phyloP scores from a whole-genome alignment of 2,329 filamentous ascomycete genomes.

The Lasiodiplodia theobromae region DNA sequence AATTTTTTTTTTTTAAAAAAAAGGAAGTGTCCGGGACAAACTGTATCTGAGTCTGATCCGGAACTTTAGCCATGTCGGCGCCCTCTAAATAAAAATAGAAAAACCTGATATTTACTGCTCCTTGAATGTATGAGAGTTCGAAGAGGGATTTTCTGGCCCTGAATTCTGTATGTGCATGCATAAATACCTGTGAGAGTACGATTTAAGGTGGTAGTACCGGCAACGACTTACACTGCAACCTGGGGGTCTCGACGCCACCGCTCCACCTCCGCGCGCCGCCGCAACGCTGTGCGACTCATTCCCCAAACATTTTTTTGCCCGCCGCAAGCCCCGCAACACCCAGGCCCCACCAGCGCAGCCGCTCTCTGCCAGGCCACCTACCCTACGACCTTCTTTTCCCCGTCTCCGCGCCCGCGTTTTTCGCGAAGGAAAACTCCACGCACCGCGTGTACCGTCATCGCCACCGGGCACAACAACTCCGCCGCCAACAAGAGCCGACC shows the following conservation, averaged over 20 bases:
- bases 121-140: not conserved
- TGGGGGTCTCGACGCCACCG: not conserved
- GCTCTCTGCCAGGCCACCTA: not conserved
- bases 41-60: too few species aligned
- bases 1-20: too few species aligned
- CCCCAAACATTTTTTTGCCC: constrained; percentile 13
- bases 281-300: constrained; percentile 15
- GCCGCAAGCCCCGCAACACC: not conserved
- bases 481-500: not conserved
- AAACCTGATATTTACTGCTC: too few species aligned
- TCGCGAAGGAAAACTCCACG: not conserved
- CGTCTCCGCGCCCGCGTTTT: too few species aligned
- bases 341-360: not conserved
- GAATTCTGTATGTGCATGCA: too few species aligned
- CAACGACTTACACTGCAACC: not conserved
- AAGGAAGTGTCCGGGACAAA: too few species aligned
- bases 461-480: not conserved
- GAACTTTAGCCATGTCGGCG: too few species aligned
- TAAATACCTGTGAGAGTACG: too few species aligned
- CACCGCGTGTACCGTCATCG: not conserved
- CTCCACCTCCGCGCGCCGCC: constrained; percentile 5
- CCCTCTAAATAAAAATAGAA: too few species aligned
- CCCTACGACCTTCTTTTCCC: not conserved
- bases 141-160: not conserved
- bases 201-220: not conserved